Base-by-base conservation (phyloP, 768 basidiomycete species). In the Hortiboletus flavorubellus region DNA sequence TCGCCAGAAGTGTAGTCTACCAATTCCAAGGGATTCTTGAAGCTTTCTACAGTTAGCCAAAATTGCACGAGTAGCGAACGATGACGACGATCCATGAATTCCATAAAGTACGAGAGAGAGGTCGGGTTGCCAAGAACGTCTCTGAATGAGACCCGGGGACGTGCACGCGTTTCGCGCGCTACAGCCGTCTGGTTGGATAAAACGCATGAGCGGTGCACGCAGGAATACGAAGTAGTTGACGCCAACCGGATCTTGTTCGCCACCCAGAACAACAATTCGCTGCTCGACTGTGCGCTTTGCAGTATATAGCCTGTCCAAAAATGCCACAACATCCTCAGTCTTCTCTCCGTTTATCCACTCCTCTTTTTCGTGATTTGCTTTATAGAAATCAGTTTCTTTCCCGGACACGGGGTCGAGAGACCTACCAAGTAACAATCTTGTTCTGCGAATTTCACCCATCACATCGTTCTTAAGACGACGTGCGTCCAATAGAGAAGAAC, bases 11-110 rank as follows among this genome's bases (percentile, higher is more conserved):
- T 72, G 14, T 78, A 78, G 60, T 93, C 87, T 6, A 89, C 80
- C 3, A 84, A 82, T 69, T 97, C 95, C 29, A 99, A 73, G 1
- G 97, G 97, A 61, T 96, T 93, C 74, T 98, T 98, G 80, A 98
- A 96, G 54, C 92, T 93, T 73, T 99, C 94, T 3, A 98, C 91
- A 0, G 93, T 93, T 2, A 98, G 77, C 96, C 96, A 98, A 72
- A 98, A 99, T 59, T 98, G 96, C 4, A 97, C 92, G 10, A 93
- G 83, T 12, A 91, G 66, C 12, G 94, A 90, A 31, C 89, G 84
- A 56, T 85, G 80, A 8, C 89, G 83, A 14, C 97, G 83, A 62
- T 98, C 97, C 92, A 98, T 95, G 64, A 92, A 97, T 74, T 99
- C 97, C 87, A 98, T 94, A 74, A 96, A 91, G 68, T 97, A 96